phyloP scores from a whole-genome alignment of 176 grass and related monocot genomes.

The Oryza meridionalis region DNA sequence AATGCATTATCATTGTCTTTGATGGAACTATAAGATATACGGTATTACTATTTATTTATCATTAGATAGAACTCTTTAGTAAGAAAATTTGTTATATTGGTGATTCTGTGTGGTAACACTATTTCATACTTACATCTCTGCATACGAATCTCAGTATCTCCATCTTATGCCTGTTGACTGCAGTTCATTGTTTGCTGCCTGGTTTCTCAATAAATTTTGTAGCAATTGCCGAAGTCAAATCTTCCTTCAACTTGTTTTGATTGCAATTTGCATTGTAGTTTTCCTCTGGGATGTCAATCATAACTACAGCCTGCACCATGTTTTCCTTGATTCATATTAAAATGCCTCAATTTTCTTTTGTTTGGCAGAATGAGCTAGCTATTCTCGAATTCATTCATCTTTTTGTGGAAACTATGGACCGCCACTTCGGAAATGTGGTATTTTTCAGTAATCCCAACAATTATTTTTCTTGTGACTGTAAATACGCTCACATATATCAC shows the following conservation, averaged over 20 bases:
- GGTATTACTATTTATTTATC: neutral
- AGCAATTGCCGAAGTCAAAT: neutral
- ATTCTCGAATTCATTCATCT: conserved; percentile 99
- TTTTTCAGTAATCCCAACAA: neutral
- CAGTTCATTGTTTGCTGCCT: neutral
- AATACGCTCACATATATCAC: neutral
- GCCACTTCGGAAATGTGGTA: conserved; percentile 98
- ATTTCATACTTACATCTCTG: neutral
- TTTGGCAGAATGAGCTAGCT: conserved; percentile 87
- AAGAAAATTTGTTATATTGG: neutral
- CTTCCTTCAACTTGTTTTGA: neutral
- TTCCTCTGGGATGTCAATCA: neutral
- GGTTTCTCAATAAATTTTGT: neutral
- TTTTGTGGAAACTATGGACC: conserved; percentile 90
- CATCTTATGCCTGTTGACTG: neutral
- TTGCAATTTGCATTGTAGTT: neutral
- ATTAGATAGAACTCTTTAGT: neutral
- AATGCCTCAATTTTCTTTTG: neutral
- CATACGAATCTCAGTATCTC: neutral
- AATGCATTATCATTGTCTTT: neutral
- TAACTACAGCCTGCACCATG: neutral
- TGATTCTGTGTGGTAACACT: neutral
- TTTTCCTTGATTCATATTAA: conserved; percentile 15
- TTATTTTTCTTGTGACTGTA: neutral
- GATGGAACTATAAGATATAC: no score